phyloP scores from a whole-genome alignment of 768 basidiomycete species.

The Dioszegia crocea region DNA sequence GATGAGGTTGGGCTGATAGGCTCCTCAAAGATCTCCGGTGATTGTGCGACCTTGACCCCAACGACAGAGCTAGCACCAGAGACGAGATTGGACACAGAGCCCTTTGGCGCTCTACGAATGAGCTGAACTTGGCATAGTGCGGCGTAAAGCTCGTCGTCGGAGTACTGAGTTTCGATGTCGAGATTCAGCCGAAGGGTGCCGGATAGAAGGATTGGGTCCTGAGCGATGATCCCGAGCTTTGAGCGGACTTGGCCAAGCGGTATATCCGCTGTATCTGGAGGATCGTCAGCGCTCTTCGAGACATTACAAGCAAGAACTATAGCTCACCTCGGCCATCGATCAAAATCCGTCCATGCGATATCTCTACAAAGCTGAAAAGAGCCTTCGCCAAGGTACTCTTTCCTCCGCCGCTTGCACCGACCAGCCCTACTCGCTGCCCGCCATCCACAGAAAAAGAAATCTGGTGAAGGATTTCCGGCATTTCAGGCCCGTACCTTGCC shows the following conservation, averaged over 20 bases:
- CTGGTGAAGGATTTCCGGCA: constrained; percentile 40
- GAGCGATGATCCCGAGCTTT: constrained; percentile 42
- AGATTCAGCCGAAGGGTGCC: constrained; percentile 44
- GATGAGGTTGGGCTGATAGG: constrained; percentile 1
- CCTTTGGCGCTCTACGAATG: constrained; percentile 5
- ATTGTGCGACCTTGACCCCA: not conserved
- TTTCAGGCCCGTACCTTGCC: constrained; percentile 27
- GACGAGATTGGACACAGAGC: no score
- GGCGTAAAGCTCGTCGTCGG: constrained; percentile 39
- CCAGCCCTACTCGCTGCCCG: constrained; percentile 40
- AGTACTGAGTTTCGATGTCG: constrained; percentile 36
- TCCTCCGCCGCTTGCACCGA: constrained; percentile 43
- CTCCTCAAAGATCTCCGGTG: not conserved
- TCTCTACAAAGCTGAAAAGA: constrained; percentile 46
- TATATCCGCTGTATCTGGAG: constrained; percentile 30
- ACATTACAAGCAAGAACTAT: not conserved
- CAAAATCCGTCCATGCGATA: constrained; percentile 32
- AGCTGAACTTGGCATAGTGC: constrained; percentile 41
- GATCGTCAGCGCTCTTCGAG: not conserved
- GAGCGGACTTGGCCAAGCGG: constrained; percentile 35
- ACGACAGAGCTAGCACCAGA: not conserved
- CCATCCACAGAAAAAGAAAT: constrained; percentile 33
- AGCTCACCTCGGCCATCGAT: constrained; percentile 40
- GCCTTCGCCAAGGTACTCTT: constrained; percentile 45
- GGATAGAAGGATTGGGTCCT: constrained; percentile 41